Base-by-base conservation (phyloP, 768 basidiomycete genomes). In the Hysterangium stoloniferum region DNA sequence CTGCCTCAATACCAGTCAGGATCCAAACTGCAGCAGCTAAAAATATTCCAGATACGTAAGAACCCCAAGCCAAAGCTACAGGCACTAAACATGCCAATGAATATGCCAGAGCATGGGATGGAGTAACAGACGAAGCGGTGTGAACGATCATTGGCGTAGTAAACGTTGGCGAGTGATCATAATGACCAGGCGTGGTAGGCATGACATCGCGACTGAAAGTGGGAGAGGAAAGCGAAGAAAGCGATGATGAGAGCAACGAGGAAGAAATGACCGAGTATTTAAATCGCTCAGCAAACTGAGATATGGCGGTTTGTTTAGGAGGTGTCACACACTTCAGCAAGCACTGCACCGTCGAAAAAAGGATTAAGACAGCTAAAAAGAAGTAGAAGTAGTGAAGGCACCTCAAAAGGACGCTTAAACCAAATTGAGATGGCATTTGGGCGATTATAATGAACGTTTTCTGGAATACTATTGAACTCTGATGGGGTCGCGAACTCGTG, bases 251-350 rank as follows among this genome's bases (percentile, higher is more conserved):
- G n/a, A 89, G 72, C 7, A 89, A 70, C 6, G 85, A 79, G 2
- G 86, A 88, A 3, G 86, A 86, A 53, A 89, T 87, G 3, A 89
- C 77, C 53, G 78, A 79, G 72, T 88, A 89, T 62, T 88, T 88
- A 77, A 90, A 88, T 35, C 76, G 82, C 65, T 90, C 86, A 7
- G 78, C 76, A 57, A 87, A 84, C 17, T 74, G 71, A 54, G 66
- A 74, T 3, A 71, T 17, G 15, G 32, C 43, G 36, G 44, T 38
- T 5, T 32, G 44, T 32, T 25, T 47, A 19, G 34, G 20, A 7
- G 37, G 19, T 62, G 5, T 68, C 62, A 33, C 41, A 49, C 49
- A 51, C 41, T 54, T 43, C 27, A 45, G 54, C n/a, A 59, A 37
- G 52, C 45, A 60, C 44, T 15, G 24, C 37, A 33, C 43, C 12